Evolutionary conservation across 148 eudicot genomes (phyloP), one percentile per base, ranked within the genome.

Genomic region (Chenopodium quinoa): DNA sequence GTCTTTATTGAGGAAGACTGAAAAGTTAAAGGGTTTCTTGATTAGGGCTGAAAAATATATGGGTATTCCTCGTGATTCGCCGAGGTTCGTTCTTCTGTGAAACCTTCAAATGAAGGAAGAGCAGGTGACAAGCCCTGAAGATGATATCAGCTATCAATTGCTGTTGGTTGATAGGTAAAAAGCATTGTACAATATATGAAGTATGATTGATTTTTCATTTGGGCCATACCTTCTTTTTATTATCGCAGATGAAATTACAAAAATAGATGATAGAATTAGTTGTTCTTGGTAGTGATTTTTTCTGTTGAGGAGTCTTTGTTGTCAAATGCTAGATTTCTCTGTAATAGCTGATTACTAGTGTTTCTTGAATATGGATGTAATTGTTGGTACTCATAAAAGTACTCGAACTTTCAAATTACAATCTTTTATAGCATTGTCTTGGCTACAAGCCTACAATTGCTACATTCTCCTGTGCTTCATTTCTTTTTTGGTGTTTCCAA

Each of bases 21-120:
- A 64, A 10, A 4, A 3, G 0, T 81, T 81, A 0, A 16, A 46
- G 64, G 70, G 65, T 74, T 6, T 47, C 7, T 19, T 81, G 12
- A 8, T 67, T 32, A 66, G 44, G 54, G 86, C 81, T 52, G 86
- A 85, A 56, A 65, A 63, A 32, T 71, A 75, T 6, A 31, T 81
- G 9, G 88, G 90, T 16, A 81, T 88, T 40, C 73, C 79, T 72
- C 81, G 76, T 5, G 46, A 68, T 12, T 75, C 83, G 11, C 0
- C 9, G 34, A 81, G 71, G 83, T 88, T 88, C 1, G 2, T 16
- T 47, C 46, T 7, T 8, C n/a, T 31, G 22, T 70, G 44, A 34
- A 27, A 34, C 73, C n/a, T 70, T 14, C n/a, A 62, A 62, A 1
- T 11, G 25, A 62, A 62, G 65, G 27, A 9, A 62, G 23, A 20